phyloP scores from a whole-genome alignment of 1,284 basidiomycete species.

The Ceratobasidium sp. region DNA sequence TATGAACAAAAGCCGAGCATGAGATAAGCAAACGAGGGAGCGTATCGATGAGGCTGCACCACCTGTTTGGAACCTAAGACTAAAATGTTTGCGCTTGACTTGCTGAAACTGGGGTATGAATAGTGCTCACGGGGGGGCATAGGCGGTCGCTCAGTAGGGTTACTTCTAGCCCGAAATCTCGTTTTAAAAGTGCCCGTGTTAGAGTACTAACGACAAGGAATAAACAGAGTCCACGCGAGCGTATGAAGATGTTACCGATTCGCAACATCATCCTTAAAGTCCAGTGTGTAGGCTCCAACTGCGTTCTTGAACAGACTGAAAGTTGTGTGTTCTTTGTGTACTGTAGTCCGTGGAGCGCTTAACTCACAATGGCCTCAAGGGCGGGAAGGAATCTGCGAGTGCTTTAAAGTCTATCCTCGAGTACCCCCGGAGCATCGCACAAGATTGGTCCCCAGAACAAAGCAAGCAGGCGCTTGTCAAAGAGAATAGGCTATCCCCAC shows the following conservation, averaged over 20 bases:
- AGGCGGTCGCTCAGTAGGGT: conserved; percentile 75
- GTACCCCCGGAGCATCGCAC: conserved; percentile 21
- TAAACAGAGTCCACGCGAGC: neutral
- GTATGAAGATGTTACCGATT: conserved; percentile 64
- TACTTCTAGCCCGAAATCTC: conserved; percentile 76
- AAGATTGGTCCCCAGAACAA: neutral
- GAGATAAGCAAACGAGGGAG: neutral
- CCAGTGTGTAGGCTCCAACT: conserved; percentile 62
- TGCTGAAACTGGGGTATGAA: neutral
- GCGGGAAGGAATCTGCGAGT: conserved; percentile 69
- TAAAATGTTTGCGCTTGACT: neutral
- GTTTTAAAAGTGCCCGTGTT: conserved; percentile 77
- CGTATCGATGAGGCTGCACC: neutral
- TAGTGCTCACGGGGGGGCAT: conserved; percentile 79
- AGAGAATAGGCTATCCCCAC: neutral
- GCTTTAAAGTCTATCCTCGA: conserved; percentile 64
- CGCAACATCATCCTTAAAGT: conserved; percentile 76
- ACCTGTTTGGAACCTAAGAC: conserved; percentile 73
- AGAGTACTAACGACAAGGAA: conserved; percentile 65
- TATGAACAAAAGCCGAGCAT: conserved; percentile 51
- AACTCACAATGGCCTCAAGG: conserved; percentile 71
- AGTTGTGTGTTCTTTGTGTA: conserved; percentile 52
- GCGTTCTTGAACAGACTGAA: conserved; percentile 54
- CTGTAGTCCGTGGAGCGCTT: neutral
- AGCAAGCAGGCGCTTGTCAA: too few species aligned